Conservation (phyloP, 1,284 basidiomycete genomes). For the Tilletia indica region DNA sequence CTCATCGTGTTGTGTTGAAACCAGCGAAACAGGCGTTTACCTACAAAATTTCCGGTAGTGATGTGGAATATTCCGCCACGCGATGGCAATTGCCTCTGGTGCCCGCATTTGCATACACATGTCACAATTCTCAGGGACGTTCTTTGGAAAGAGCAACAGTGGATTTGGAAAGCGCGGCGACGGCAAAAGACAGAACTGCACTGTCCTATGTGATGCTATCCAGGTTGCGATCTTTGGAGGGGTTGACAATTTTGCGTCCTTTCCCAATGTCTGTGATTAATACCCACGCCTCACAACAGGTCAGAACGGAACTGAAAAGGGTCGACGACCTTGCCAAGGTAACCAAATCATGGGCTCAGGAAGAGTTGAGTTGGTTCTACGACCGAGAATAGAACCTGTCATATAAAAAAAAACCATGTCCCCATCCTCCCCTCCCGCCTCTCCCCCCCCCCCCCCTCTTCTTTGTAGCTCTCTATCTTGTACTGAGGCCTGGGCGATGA, state of each 20-base stretch:
- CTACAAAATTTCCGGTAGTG: neutral
- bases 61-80: neutral
- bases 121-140: slow-evolving; percentile 5
- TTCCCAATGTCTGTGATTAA: neutral
- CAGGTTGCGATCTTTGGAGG: neutral
- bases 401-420: too few species aligned
- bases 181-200: neutral
- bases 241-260: neutral
- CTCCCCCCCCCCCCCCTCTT: too few species aligned
- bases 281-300: neutral
- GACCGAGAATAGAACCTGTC: too few species aligned
- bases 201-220: neutral
- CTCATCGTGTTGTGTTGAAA: neutral
- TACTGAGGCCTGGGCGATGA: too few species aligned
- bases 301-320: neutral
- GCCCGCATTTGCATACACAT: neutral
- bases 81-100: neutral
- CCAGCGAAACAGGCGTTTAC: neutral
- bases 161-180: neutral
- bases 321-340: neutral
- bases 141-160: neutral
- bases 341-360: neutral
- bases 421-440: too few species aligned
- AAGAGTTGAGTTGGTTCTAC: neutral
- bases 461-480: too few species aligned